Evolutionary conservation across 1,284 basidiomycete genomes (phyloP).

Genomic region (Leccinum cinnamomeum): DNA sequence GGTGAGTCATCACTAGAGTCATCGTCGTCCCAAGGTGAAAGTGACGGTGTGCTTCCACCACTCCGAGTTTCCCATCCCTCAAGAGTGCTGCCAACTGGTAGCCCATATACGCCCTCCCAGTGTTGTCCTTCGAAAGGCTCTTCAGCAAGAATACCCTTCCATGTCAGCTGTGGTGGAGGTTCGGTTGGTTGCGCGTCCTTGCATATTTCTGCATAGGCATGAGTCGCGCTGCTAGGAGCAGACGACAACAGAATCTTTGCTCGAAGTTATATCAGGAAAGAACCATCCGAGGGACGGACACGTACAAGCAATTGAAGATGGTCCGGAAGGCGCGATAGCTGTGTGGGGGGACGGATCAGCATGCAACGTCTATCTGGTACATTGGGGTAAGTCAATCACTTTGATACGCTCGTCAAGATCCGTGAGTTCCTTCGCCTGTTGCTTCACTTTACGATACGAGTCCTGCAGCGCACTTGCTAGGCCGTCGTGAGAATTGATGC

Average conservation of each 20-base stretch:
- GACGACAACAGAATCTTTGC: constrained; percentile 55
- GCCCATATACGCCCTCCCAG: constrained; percentile 63
- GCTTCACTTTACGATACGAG: constrained; percentile 50
- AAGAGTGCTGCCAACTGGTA: constrained; percentile 40
- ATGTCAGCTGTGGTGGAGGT: constrained; percentile 50
- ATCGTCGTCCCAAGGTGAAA: constrained; percentile 48
- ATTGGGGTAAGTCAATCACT: constrained; percentile 31
- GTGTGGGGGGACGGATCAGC: constrained; percentile 10
- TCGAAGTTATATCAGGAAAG: constrained; percentile 8
- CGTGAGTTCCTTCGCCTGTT: constrained; percentile 44
- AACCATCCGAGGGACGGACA: background rate
- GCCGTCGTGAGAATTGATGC: constrained; percentile 58
- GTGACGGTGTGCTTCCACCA: constrained; percentile 46
- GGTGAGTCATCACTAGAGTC: constrained; percentile 32
- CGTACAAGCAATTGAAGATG: constrained; percentile 71
- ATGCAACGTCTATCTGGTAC: background rate
- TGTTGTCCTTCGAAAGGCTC: constrained; percentile 80
- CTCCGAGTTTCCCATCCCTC: constrained; percentile 40
- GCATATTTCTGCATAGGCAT: constrained; percentile 50
- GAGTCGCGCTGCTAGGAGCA: constrained; percentile 48
- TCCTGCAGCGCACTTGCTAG: constrained; percentile 59
- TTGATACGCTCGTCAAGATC: constrained; percentile 70
- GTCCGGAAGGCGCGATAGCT: constrained; percentile 62
- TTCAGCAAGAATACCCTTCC: constrained; percentile 73
- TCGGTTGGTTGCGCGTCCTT: constrained; percentile 47